Percentiles rank a stretch among this genome's conserved stretches.
phyloP scores from a whole-genome alignment of 2,329 filamentous ascomycete species.

The Fusarium sp. region DNA sequence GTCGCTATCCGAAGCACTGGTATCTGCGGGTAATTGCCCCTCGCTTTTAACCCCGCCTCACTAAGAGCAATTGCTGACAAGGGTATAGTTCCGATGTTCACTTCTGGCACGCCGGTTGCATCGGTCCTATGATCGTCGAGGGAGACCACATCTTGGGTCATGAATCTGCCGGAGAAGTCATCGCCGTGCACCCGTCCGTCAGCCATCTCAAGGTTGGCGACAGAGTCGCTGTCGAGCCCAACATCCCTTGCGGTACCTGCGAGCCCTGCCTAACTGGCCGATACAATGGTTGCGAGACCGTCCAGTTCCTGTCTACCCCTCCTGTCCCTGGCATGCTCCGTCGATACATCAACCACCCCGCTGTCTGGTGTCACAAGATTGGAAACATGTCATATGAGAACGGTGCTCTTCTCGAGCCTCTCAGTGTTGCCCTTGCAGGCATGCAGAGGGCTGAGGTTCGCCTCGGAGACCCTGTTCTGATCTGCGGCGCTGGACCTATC shows the following conservation, averaged over 20 bases:
- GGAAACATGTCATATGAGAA: constrained; percentile 92
- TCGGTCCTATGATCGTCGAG: constrained; percentile 93
- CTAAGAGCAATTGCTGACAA: constrained; percentile 26
- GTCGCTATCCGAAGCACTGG: constrained; percentile 93
- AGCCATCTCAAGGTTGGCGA: constrained; percentile 84
- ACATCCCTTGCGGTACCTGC: constrained; percentile 91
- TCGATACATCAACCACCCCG: constrained; percentile 94
- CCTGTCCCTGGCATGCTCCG: constrained; percentile 88
- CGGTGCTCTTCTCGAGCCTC: constrained; percentile 89
- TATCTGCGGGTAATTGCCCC: constrained; percentile 81
- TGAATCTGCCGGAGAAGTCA: constrained; percentile 87
- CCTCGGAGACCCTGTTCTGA: constrained; percentile 86
- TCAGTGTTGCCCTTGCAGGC: constrained; percentile 88
- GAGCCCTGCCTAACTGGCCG: constrained; percentile 91
- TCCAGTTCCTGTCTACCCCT: constrained; percentile 90
- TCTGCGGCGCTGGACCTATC: constrained; percentile 95
- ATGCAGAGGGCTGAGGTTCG: constrained; percentile 84
- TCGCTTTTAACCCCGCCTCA: constrained; percentile 10
- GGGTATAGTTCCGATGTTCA: constrained; percentile 84
- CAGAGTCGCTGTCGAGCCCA: constrained; percentile 93
- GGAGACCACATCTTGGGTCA: constrained; percentile 93
- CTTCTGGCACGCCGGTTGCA: constrained; percentile 96
- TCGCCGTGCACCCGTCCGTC: constrained; percentile 85
- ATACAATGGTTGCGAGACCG: constrained; percentile 93
- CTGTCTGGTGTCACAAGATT: constrained; percentile 96